phyloP scores from a whole-genome alignment of 352 stramenopile genomes.

The Pythium scleroteichum region DNA sequence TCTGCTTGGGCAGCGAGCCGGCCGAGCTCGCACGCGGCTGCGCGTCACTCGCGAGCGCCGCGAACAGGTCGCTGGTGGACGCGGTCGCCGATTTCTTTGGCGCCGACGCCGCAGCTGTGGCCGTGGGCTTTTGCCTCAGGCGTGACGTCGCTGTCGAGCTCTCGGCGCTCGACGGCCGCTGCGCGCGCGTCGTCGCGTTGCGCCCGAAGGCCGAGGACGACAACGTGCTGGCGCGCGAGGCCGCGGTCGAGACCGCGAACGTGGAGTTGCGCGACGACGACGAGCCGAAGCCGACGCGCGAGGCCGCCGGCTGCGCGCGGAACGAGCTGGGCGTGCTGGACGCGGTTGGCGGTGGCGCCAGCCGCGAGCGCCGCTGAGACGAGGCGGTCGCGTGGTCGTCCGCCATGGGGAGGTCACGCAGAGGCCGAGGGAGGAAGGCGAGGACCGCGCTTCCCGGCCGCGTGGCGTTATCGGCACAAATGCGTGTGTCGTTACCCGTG shows the following conservation, averaged over 20 bases:
- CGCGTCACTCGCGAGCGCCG: constrained; percentile 16
- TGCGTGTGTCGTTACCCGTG: background rate
- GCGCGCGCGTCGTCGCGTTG: constrained; percentile 10
- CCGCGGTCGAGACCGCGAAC: background rate
- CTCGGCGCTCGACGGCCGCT: constrained; percentile 51
- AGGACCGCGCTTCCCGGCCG: constrained; percentile 1
- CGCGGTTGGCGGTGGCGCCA: constrained; percentile 16
- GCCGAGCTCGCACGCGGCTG: constrained; percentile 10
- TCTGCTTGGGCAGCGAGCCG: constrained; percentile 6
- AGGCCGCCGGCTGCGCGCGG: constrained; percentile 9
- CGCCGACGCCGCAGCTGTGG: constrained; percentile 12
- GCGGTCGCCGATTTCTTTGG: constrained; percentile 12
- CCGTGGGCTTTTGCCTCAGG: constrained; percentile 55
- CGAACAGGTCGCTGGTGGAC: constrained; percentile 15
- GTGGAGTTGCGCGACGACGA: constrained; percentile 3
- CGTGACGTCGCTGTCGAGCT: constrained; percentile 28
- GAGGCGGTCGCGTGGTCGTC: constrained; percentile 24
- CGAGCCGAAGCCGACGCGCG: constrained; percentile 24
- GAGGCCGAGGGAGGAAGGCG: too few species aligned
- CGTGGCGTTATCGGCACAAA: constrained; percentile 13
- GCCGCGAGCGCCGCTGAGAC: constrained; percentile 21
- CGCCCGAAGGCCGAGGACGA: constrained; percentile 26
- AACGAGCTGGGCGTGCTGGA: constrained; percentile 2
- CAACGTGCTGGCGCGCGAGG: constrained; percentile 19
- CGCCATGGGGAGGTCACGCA: constrained; percentile 8